Conservation (phyloP, 805 yeast species). For the Wickerhamomyces rabaulensis region DNA sequence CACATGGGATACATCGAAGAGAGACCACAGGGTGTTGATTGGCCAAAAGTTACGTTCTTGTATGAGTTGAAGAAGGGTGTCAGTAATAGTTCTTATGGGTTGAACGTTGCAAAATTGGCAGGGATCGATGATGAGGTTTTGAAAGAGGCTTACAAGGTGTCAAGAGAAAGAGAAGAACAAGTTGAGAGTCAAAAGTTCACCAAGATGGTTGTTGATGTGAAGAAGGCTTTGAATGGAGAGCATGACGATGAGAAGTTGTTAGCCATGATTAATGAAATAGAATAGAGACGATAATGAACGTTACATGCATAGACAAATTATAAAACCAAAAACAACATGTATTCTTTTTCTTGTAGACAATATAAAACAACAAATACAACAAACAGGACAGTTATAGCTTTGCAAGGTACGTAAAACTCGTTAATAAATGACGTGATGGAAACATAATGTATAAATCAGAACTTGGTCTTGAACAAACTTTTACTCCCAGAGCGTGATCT, state of each 20-base stretch:
- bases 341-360: too few species aligned
- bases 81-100: slow-evolving; percentile 92
- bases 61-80: slow-evolving; percentile 91
- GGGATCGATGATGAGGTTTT: slow-evolving; percentile 85
- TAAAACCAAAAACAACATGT: too few species aligned
- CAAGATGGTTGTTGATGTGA: background rate
- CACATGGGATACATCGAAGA: slow-evolving; percentile 69
- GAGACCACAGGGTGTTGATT: slow-evolving; percentile 12
- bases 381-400: too few species aligned
- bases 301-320: too few species aligned
- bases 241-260: background rate
- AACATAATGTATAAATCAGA: slow-evolving; percentile 1
- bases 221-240: background rate
- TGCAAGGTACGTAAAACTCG: too few species aligned
- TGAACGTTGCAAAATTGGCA: slow-evolving; percentile 95
- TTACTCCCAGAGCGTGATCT: slow-evolving; percentile 36
- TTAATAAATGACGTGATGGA: too few species aligned
- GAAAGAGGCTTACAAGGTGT: slow-evolving; percentile 85
- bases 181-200: slow-evolving; percentile 15
- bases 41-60: slow-evolving; percentile 71
- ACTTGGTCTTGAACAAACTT: slow-evolving; percentile 25
- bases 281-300: background rate
- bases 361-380: too few species aligned
- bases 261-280: background rate
- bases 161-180: slow-evolving; percentile 68